Evolutionary conservation across 78 protist genomes (phyloP), one percentile per base, ranked within the genome.

Genomic region (Capsaspora owczarzaki): DNA sequence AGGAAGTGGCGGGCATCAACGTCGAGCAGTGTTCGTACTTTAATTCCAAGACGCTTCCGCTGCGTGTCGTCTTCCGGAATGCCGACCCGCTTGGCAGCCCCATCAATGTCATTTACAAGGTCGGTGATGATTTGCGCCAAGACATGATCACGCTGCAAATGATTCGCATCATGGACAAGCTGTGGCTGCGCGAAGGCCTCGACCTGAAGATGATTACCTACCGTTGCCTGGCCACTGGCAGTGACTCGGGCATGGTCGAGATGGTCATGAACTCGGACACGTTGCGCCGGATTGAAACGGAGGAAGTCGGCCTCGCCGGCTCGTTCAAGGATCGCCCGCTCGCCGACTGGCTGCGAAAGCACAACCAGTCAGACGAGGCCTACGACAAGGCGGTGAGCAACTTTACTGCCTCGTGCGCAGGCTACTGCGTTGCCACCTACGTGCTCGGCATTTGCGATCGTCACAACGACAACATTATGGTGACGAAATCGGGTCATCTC

Each of bases 41-140:
- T 95, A 90, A 85, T 81, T 83, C 91, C 0, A 92, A 92, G 44
- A 93, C 90, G 76, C 49, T 83, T 2, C 98, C 98, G 20, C 76
- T 95, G 40, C 93, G 97, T 95, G 84, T 95, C 20, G 92, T 88
- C 10, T 92, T 90, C 38, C 49, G 84, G 40, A 93, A 93, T 35
- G 82, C 80, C 16, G 95, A 95, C 27, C 38, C 19, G 37, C 47
- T 35, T 27, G 91, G 75, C 4, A 40, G 22, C n/a, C 74, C 82
- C 31, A n/a, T 86, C 37, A 82, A 81, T 46, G 74, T 85, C 82
- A 87, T 93, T 8, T 93, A 93, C 75, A 94, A 95, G 78, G 74
- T 85, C 29, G 98, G 98, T 19, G 98, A 95, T 63, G 98, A 95
- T 56, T 76, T 95, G 49, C 90, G 98, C 40, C 98, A 95, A 78